Percentiles rank a stretch among this genome's conserved stretches.
phyloP scores from a whole-genome alignment of 2,329 filamentous ascomycete genomes.

The Fusarium mexicanum region DNA sequence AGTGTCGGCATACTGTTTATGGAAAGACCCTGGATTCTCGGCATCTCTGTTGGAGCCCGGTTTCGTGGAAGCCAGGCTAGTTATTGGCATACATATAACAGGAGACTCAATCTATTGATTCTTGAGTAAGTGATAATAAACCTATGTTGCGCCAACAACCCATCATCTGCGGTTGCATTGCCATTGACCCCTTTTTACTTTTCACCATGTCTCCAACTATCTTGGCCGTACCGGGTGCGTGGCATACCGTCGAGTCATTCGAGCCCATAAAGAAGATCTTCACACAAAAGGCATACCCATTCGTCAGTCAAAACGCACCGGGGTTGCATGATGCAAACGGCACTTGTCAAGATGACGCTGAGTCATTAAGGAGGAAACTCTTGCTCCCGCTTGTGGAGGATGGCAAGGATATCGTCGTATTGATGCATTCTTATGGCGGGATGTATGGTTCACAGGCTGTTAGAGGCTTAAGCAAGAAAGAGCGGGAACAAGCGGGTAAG shows the following conservation, averaged over 20 bases:
- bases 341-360: background rate
- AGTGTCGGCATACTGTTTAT: background rate
- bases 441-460: constrained; percentile 28
- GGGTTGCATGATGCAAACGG: background rate
- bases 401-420: constrained; percentile 31
- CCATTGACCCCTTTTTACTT: background rate
- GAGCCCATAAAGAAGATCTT: constrained; percentile 1
- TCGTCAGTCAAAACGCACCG: constrained; percentile 11
- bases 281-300: background rate
- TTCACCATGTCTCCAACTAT: constrained; percentile 22
- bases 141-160: background rate
- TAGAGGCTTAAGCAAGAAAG: constrained; percentile 21
- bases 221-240: constrained; percentile 31
- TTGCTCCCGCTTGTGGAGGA: constrained; percentile 20
- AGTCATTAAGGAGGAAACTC: background rate
- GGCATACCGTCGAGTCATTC: constrained; percentile 23
- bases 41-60: background rate
- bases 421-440: constrained; percentile 41
- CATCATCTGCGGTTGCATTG: background rate
- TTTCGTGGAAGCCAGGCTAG: too few species aligned
- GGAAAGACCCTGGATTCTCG: background rate
- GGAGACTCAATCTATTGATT: background rate
- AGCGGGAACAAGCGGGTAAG: background rate
- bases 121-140: background rate
- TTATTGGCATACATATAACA: too few species aligned